Base-by-base conservation (phyloP, 208 protist species). In the Leishmania tarentolae region DNA sequence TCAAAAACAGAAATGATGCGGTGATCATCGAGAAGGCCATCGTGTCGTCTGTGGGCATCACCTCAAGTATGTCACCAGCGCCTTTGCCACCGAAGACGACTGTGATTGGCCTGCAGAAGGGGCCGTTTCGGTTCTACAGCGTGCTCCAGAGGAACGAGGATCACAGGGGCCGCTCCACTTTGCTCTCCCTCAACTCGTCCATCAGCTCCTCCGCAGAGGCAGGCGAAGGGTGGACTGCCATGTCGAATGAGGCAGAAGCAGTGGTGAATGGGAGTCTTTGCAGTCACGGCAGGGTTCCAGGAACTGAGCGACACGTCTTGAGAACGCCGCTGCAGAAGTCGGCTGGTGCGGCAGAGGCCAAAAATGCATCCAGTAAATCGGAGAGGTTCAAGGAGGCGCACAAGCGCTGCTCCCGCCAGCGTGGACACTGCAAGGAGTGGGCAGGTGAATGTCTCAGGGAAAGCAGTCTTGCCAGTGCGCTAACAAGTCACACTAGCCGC, bases 81-180 rank as follows among this genome's bases (percentile, higher is more conserved):
- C 13, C 69, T 4, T 73, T 46, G 24, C 44, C 69, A 73, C 24
- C 31, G 69, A 7, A 4, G 44, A 21, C 44, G 46, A 21, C 42
- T 5, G 44, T 13, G 37, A 40, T 35, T 13, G 24, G 44, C 42
- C 35, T 4, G 44, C 69, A 73, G 69, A 50, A 11, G 42, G 69
- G 9, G 42, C 44, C 28, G 69, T 50, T 73, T 37, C 69, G 69
- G 28, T 73, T 73, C 6, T 24, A 73, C 69, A 73, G 69, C 31
- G 69, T 73, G 28, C 42, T 73, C 69, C 44, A n/a, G 35, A 31
- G 69, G 46, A n/a, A n/a, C 11, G 44, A 53, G 69, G 69, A 31
- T 21, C 69, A 24, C 42, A 7, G n/a, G 7, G 3, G 69, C n/a
- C 9, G 8, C 6, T 21, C 19, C 44, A 8, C 9, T 31, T 6